A percentile compares a stretch with the other conserved stretches of the same genome.
These are phyloP conservation scores for Nematocida parisii DNA, from an alignment of 371 early-diverging fungal genomes.

Conservation along the genomic window DNA sequence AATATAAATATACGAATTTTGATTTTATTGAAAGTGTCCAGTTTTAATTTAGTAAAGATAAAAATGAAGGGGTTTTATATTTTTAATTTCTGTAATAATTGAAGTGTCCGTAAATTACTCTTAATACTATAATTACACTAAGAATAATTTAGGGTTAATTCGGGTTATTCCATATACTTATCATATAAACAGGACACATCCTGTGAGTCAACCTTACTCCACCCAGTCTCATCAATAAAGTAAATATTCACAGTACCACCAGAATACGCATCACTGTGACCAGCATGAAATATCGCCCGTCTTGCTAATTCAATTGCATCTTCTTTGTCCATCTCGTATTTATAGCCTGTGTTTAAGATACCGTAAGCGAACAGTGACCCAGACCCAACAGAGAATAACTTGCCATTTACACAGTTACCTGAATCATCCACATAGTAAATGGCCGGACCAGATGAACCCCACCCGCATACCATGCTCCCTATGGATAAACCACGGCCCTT, in stretches of 20 bases:
- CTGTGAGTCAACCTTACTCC: slow-evolving; percentile 68
- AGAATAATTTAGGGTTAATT: too few relatives aligned
- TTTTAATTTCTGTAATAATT: too few relatives aligned
- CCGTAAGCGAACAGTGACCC: slow-evolving; percentile 92
- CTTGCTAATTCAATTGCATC: slow-evolving; percentile 91
- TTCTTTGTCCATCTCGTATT: slow-evolving; percentile 78
- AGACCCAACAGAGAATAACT: slow-evolving; percentile 91
- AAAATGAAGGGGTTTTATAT: too few relatives aligned
- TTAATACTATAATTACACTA: too few relatives aligned
- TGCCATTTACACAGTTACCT: slow-evolving; percentile 83
- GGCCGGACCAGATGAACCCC: slow-evolving; percentile 92
- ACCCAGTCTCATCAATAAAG: slow-evolving; percentile 70
- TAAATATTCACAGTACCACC: slow-evolving; percentile 84
- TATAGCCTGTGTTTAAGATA: slow-evolving; percentile 85
- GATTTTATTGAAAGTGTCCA: too few relatives aligned
- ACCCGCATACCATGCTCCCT: slow-evolving; percentile 99
- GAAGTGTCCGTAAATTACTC: too few relatives aligned
- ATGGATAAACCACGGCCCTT: slow-evolving; percentile 91
- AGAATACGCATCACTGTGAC: slow-evolving; percentile 92
- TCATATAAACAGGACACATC: slow-evolving; percentile 67
- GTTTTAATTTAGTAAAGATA: too few relatives aligned
- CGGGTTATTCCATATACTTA: slow-evolving; percentile 43
- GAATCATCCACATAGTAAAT: slow-evolving; percentile 96
- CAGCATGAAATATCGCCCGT: slow-evolving; percentile 93
- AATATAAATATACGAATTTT: too few relatives aligned